Conservation (phyloP, 2,329 filamentous ascomycete species). For the Hirsutella thompsonii region DNA sequence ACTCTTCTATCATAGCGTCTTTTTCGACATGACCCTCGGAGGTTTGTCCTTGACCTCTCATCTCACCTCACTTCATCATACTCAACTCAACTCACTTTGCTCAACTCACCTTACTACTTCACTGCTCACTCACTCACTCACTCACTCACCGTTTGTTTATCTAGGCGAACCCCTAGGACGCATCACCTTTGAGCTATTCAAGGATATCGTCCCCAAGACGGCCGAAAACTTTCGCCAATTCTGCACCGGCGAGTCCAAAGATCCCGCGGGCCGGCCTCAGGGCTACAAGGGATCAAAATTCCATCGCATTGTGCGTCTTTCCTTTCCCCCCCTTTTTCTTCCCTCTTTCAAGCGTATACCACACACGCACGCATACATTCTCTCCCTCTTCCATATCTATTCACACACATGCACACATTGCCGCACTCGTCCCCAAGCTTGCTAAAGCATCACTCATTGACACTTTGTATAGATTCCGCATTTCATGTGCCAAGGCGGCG, state of each 20-base stretch:
- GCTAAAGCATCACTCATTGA: constrained; percentile 3
- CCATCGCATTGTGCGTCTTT: constrained; percentile 66
- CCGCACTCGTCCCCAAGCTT: no score
- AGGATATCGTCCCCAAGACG: constrained; percentile 70
- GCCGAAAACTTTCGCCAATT: constrained; percentile 96
- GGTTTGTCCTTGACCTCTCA: constrained; percentile 33
- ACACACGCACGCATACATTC: no score
- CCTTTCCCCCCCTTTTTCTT: not conserved
- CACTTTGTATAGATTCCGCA: constrained; percentile 59
- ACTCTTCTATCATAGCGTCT: constrained; percentile 32
- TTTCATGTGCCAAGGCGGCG: constrained; percentile 96
- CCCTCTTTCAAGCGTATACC: no score
- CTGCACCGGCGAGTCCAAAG: constrained; percentile 87
- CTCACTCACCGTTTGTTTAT: no score
- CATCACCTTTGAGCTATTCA: constrained; percentile 84
- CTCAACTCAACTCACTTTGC: not conserved
- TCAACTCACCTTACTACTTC: no score
- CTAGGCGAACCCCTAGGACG: constrained; percentile 78
- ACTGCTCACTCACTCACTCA: no score
- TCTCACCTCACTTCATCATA: not conserved
- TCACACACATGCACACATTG: no score
- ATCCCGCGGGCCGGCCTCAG: constrained; percentile 61
- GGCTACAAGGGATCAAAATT: constrained; percentile 95
- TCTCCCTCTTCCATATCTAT: no score
- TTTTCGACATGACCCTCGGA: constrained; percentile 71